These are phyloP conservation scores for Populus alba DNA, from an alignment of 345 rosid species.

Conservation along the genomic window DNA sequence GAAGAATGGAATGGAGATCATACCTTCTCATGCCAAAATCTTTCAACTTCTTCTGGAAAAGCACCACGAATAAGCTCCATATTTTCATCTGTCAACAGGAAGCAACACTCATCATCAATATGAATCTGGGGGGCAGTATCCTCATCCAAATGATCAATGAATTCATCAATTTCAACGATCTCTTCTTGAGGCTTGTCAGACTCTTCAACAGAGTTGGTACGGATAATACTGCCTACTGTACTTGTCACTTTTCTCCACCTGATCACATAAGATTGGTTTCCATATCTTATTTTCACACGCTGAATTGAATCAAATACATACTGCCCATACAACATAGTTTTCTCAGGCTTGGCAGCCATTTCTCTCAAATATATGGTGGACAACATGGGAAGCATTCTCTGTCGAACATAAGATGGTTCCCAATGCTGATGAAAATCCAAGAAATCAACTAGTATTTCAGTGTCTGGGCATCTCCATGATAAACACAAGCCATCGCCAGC, in stretches of 20 bases:
- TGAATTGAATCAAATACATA: constrained; percentile 77
- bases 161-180: constrained; percentile 43
- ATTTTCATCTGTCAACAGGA: constrained; percentile 71
- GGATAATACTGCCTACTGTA: constrained; percentile 19
- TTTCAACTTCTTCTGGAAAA: constrained; percentile 63
- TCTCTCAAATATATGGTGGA: constrained; percentile 80
- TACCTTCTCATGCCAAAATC: constrained; percentile 70
- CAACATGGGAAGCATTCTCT: constrained; percentile 73
- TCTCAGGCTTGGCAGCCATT: constrained; percentile 41
- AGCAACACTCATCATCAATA: constrained; percentile 48
- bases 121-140: constrained; percentile 42
- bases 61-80: constrained; percentile 63
- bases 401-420: constrained; percentile 74
- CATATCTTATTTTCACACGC: constrained; percentile 60
- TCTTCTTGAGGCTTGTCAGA: constrained; percentile 37
- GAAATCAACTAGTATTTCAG: constrained; percentile 79
- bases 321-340: constrained; percentile 49
- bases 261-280: constrained; percentile 59
- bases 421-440: constrained; percentile 64
- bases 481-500: constrained; percentile 38
- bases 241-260: constrained; percentile 66
- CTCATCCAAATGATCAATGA: constrained; percentile 47
- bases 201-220: constrained; percentile 29
- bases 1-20: background rate
- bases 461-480: constrained; percentile 68